Evolutionary conservation across 169 alveolate species (phyloP), one percentile per base, ranked within the genome.

Genomic region (Eimeria acervulina): DNA sequence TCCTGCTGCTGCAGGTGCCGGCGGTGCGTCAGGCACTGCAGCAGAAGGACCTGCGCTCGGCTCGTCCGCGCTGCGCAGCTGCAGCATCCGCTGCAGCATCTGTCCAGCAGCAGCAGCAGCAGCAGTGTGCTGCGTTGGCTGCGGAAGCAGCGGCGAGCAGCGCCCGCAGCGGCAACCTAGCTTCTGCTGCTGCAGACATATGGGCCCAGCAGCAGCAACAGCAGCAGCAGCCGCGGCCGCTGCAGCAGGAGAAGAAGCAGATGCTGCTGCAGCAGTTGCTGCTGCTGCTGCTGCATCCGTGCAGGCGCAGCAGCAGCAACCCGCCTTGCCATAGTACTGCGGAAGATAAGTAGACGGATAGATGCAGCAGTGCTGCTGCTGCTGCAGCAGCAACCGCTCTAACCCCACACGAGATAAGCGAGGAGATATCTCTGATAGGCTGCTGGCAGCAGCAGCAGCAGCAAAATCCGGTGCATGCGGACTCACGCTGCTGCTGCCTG

Each of bases 361-460:
- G 10, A 81, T 81, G 72, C 90, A 44, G 26, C 68, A 63, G 44
- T 81, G 90, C 90, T 81, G 72, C 90, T 81, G 90, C 90, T 81
- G 90, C 72, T 81, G 90, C 72, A 81, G 90, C 40, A 81, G 90
- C 66, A 81, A 72, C 72, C 17, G 15, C 44, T 81, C 90, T 72
- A 42, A 26, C 47, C 90, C 90, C 3, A 81, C 42, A 21, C 90
- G 68, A 19, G 90, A 81, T 21, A 81, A 72, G 3, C 90, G 90
- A 44, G 90, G 90, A 81, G 90, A 81, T 51, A 81, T 28, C 68
- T 81, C 90, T 6, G 90, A 81, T 36, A 81, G 40, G n/a, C 90
- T 44, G 90, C 90, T 81, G 6, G 90, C 90, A n/a, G 90, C 90
- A n/a, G 90, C 90, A 10, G 90, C 90, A 44, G 72, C 68, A 81